Conservation (phyloP, 164 flowering plant genomes). For the Umbilicus rupestris region DNA sequence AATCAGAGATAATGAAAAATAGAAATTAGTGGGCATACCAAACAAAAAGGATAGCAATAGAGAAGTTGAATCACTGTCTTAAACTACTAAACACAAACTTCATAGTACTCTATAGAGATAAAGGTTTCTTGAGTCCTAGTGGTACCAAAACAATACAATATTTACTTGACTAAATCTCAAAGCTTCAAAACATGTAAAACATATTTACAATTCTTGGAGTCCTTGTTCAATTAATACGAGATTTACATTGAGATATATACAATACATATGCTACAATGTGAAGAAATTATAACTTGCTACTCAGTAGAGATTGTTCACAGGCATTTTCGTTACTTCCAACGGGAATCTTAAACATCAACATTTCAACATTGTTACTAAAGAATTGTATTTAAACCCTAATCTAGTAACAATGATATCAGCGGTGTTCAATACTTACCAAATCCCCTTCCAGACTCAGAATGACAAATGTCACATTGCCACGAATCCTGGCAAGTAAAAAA, state of each 20-base stretch:
- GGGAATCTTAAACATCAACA: not conserved
- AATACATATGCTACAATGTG: too few relatives aligned
- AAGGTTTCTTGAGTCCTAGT: too few relatives aligned
- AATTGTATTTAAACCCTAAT: too few relatives aligned
- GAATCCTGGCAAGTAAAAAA: constrained; percentile 44
- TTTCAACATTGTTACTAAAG: not conserved
- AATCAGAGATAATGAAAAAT: not conserved
- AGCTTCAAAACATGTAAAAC: too few relatives aligned
- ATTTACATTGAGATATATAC: too few relatives aligned
- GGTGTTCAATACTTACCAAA: constrained; percentile 45
- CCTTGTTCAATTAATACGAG: too few relatives aligned
- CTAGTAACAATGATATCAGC: not conserved
- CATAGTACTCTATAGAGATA: too few relatives aligned
- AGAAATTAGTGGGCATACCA: not conserved
- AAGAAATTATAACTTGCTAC: too few relatives aligned
- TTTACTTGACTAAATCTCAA: too few relatives aligned
- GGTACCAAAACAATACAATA: too few relatives aligned
- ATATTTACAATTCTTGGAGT: too few relatives aligned
- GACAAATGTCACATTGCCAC: constrained; percentile 78
- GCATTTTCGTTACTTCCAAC: not conserved
- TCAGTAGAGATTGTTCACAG: too few relatives aligned
- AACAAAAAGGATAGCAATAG: not conserved
- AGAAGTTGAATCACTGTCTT: not conserved
- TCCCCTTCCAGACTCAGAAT: constrained; percentile 66
- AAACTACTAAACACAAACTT: not conserved